Percentiles rank a stretch among this genome's conserved stretches.
These are phyloP conservation scores for Daldinia grandis DNA, from an alignment of 495 filamentous ascomycete species.

Conservation along the genomic window DNA sequence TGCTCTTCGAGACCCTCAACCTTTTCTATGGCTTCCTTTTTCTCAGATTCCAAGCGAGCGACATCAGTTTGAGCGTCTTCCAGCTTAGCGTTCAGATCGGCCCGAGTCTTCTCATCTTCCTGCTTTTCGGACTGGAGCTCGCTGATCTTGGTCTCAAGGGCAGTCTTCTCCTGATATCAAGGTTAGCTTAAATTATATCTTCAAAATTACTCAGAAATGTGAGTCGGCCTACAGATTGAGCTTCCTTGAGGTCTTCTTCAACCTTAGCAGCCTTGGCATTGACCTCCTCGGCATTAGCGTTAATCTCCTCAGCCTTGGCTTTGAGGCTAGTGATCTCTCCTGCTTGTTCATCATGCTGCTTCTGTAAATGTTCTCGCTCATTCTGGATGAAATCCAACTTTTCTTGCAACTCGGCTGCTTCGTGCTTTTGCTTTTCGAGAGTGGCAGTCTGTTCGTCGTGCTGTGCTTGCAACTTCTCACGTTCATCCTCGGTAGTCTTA, in stretches of 20 bases:
- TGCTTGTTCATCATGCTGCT: slow-evolving; percentile 26
- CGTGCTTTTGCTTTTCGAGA: slow-evolving; percentile 16
- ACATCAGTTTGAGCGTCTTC: slow-evolving; percentile 23
- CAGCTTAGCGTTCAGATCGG: slow-evolving; percentile 27
- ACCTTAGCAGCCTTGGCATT: slow-evolving; percentile 36
- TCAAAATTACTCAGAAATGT: not conserved
- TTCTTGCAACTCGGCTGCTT: slow-evolving; percentile 17
- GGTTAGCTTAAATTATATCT: slow-evolving; percentile 8
- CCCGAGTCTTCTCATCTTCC: slow-evolving; percentile 20
- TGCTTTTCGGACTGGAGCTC: slow-evolving; percentile 23
- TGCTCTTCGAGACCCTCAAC: slow-evolving; percentile 23
- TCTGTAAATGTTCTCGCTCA: slow-evolving; percentile 21
- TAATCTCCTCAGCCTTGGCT: slow-evolving; percentile 13
- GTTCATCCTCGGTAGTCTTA: slow-evolving; percentile 1
- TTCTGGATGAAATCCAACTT: slow-evolving; percentile 19
- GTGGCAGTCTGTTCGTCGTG: slow-evolving; percentile 11
- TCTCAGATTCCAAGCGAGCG: slow-evolving; percentile 26
- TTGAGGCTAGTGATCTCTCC: slow-evolving; percentile 19
- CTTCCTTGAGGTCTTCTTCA: slow-evolving; percentile 24
- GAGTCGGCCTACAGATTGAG: slow-evolving; percentile 19
- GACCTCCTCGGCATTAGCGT: slow-evolving; percentile 19
- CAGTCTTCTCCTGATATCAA: slow-evolving; percentile 21
- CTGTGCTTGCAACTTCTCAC: slow-evolving; percentile 23
- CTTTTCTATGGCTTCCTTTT: slow-evolving; percentile 24
- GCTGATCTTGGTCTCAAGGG: slow-evolving; percentile 27